Base-by-base conservation (phyloP, 345 rosid species). In the Limnanthes douglasii region DNA sequence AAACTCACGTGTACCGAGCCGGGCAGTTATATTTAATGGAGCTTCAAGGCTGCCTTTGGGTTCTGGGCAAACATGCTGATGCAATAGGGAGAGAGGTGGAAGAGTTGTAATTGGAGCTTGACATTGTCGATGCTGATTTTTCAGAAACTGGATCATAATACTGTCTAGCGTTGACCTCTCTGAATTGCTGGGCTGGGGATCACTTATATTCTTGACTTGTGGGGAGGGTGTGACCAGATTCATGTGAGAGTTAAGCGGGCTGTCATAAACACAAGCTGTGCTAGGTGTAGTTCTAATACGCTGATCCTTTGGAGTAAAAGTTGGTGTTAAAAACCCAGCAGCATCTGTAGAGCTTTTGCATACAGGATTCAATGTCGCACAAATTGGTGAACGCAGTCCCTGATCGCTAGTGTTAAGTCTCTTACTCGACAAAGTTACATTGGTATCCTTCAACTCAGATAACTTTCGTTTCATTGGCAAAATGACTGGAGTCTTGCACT, bases 81-180 rank as follows among this genome's bases (percentile, higher is more conserved):
- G 94, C 35, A 90, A 45, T 30, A 90, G 86, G 45, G 95, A 84
- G 51, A 90, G 77, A 13, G 98, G 96, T 7, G 98, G 98, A 35
- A 90, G 85, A 49, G 98, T 90, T 4, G 98, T 84, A 50, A 90
- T 74, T 27, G 98, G 98, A 52, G 98, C 98, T 39, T 78, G 92
- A 57, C 98, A 90, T 54, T 90, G 98, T 33, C 98, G 84, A 64
- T 90, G 98, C 46, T 84, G 98, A 45, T 90, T 95, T 64, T 90
- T 90, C 57, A 90, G 56, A 62, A 73, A 84, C 61, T 90, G 98
- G 66, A 90, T 79, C 33, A 90, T 86, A 30, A 90, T 53, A 33
- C 84, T 66, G 51, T 90, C 96, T 18, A 90, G 64, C 42, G 94
- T 72, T 58, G 80, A 52, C 28, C 95, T 63, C 56, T 90, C 98